Base-by-base conservation (phyloP, 495 filamentous ascomycete genomes). In the Lineolata rhizophorae region DNA sequence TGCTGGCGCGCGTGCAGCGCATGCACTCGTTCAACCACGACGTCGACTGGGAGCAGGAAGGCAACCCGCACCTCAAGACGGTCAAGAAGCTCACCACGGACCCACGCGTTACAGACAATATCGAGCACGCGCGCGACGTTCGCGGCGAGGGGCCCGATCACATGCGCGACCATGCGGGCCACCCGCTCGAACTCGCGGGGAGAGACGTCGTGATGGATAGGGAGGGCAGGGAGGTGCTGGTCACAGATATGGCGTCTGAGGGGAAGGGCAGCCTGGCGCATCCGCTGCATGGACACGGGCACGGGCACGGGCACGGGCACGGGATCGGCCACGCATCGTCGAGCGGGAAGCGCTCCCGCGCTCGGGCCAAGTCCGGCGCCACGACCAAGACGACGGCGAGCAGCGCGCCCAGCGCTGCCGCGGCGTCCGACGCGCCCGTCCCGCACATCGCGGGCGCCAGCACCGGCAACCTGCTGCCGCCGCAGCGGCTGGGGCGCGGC, bases 1-100 rank as follows among this genome's bases (percentile, higher is more conserved):
- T 67, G 19, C 52, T 78, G 11, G 58, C 62, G 29, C 55, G 66
- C 24, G 61, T 61, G 2, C 73, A 79, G 32, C 52, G 57, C 13
- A 52, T 78, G 43, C 60, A 65, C 33, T 85, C 76, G 43, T 84
- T 84, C 58, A 92, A 91, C 42, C 76, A 91, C 41, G 81, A 90
- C 40, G 62, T 74, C 27, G 72, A 79, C 35, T 67, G 70, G 59
- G 69, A 76, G 36, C 68, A 71, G 42, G 58, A 56, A 30, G 54
- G 57, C 36, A 75, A 72, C 36, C 64, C 72, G 4, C 64, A 72
- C 39, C 51, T 70, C 20, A 64, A 68, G 44, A 55, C 57, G 11
- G 64, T 55, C 37, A 68, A 70, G 41, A 64, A 66, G 38, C 48
- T 58, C 18, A 70, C 72, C 1, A 55, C 60, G 27, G 78, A 83